Evolutionary conservation across 2,329 filamentous ascomycete species (phyloP), one percentile per base, ranked within the genome.

Genomic region (Aquanectria penicillioides): DNA sequence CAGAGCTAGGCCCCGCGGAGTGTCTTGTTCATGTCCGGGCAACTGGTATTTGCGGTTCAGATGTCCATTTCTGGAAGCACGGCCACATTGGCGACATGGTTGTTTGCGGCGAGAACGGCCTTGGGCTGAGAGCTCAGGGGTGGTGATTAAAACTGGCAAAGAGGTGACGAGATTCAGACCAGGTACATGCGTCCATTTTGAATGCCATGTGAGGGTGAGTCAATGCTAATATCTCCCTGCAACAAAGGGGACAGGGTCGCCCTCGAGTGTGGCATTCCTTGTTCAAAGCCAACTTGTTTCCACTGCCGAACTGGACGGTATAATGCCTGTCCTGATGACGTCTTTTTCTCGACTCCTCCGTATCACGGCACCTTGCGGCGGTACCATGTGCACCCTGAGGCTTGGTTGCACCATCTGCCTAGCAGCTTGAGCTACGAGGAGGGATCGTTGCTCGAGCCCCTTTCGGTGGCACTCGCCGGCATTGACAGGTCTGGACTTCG

Each of bases 1-100:
- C 65, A n/a, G 33, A 37, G 23, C 46, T 33, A 20, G 46, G 28
- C 3, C 62, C 57, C 36, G 25, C 17, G 6, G 36, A 52, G 4
- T 52, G 89, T 33, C 83, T 86, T 22, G 72, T 90, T 36, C 86
- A 86, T 53, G 81, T 91, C 69, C 88, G 88, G 73, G 88, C 85
- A 71, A 90, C 88, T 3, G 89, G 88, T 37, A 90, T 91, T 63
- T 91, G 88, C 75, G 88, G 88, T 17, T 69, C 63, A 11, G 67
- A 68, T 48, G 73, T 77, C 12, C 75, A 78, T 52, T 78, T 77
- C 64, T 78, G 75, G 74, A 63, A 67, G n/a, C 66, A 75, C 28
- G 75, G 75, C 23, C 72, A 72, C n/a, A 67, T 78, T 33, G 69
- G 71, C 13, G 59, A 63, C 5, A 65, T 69, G 29, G 70, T 76